Conservation (phyloP, 768 basidiomycete genomes). For the Guyanaporus albipodus region DNA sequence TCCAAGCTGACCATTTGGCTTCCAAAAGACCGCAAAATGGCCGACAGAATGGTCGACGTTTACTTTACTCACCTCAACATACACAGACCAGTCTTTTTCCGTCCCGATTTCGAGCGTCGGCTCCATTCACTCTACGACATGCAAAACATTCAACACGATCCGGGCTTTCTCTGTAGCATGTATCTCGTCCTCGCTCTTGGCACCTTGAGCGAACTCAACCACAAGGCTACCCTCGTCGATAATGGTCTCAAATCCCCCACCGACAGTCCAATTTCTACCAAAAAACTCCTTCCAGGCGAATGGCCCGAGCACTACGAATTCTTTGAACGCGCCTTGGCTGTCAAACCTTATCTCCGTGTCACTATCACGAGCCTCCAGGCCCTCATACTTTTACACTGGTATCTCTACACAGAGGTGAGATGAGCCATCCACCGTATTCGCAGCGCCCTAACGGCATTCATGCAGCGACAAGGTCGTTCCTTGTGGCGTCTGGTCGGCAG, state of each 20-base stretch:
- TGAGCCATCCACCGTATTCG: background rate
- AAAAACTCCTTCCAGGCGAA: conserved; percentile 52
- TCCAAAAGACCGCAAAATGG: conserved; percentile 71
- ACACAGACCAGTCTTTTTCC: conserved; percentile 74
- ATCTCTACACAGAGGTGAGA: conserved; percentile 80
- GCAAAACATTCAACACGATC: conserved; percentile 53
- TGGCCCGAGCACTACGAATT: conserved; percentile 87
- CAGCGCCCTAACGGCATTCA: conserved; percentile 7
- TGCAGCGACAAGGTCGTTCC: conserved; percentile 81
- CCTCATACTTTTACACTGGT: conserved; percentile 82
- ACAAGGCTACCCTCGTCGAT: conserved; percentile 55
- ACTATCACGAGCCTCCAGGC: conserved; percentile 82
- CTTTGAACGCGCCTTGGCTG: conserved; percentile 70
- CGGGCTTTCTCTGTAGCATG: conserved; percentile 73
- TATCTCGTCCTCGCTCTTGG: conserved; percentile 79
- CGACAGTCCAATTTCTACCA: conserved; percentile 39
- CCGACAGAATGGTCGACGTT: conserved; percentile 55
- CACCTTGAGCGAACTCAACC: conserved; percentile 77
- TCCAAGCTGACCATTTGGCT: conserved; percentile 52
- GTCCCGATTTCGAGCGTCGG: conserved; percentile 61
- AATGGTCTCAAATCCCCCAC: conserved; percentile 37
- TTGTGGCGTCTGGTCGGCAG: conserved; percentile 87
- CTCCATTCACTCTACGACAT: conserved; percentile 66
- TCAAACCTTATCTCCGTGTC: conserved; percentile 81
- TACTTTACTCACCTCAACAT: conserved; percentile 77